Conservation (phyloP, 371 early-diverging fungal species). For the Batrachochytrium dendrobatidis region DNA sequence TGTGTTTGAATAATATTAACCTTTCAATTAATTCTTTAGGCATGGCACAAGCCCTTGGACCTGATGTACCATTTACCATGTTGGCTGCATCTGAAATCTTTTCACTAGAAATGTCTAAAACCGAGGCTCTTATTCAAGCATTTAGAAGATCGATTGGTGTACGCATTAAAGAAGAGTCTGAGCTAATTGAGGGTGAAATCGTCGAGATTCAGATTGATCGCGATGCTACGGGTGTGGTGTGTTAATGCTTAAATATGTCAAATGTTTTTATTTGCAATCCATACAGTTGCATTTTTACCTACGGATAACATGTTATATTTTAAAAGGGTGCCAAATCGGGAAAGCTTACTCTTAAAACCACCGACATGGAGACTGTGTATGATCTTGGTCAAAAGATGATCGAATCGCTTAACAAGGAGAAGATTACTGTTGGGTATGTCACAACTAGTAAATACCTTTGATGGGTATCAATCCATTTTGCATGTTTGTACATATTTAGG, state of each 20-base stretch:
- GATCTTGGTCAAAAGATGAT: constrained; percentile 99
- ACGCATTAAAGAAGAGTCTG: constrained; percentile 96
- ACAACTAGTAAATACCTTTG: not conserved
- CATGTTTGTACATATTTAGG: not conserved
- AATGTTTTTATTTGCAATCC: constrained; percentile 3
- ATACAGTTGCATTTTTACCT: not conserved
- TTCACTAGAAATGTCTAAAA: constrained; percentile 96
- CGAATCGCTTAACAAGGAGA: constrained; percentile 93
- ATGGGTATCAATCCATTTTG: too few species aligned
- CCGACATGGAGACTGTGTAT: constrained; percentile 99
- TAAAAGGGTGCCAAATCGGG: constrained; percentile 78
- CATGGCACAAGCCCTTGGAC: constrained; percentile 87
- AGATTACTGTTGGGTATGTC: constrained; percentile 85
- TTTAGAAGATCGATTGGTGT: constrained; percentile 96
- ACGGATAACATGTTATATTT: not conserved
- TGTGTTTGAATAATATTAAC: not conserved
- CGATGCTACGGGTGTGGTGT: constrained; percentile 78
- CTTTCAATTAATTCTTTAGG: constrained; percentile 33
- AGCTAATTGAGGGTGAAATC: constrained; percentile 98
- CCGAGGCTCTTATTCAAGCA: constrained; percentile 97
- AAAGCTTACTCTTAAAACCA: constrained; percentile 97
- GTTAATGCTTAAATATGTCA: constrained; percentile 14
- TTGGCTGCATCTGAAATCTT: constrained; percentile 96
- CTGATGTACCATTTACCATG: constrained; percentile 94
- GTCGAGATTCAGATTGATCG: constrained; percentile 96